Evolutionary conservation across 2,329 filamentous ascomycete species (phyloP), one percentile per base, ranked within the genome.

Genomic region (Trichothecium sympodiale): DNA sequence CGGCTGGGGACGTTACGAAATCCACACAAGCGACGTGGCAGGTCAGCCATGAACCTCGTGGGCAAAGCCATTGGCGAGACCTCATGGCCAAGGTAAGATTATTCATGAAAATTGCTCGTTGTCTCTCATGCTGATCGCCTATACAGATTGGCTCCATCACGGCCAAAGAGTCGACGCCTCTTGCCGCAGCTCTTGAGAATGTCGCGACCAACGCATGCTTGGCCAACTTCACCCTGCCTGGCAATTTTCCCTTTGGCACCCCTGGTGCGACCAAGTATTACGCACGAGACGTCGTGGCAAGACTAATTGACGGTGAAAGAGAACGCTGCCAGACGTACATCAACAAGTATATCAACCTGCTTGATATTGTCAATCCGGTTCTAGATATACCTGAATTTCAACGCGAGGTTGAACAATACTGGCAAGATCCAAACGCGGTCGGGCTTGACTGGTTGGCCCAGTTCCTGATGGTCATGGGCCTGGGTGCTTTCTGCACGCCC

Each of bases 161-260:
- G 7, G 44, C 45, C 1, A 43, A 45, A 14, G 44, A 51, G 23
- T 45, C 52, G 17, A 42, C 48, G n/a, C 41, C 48, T 3, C 45
- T 57, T 1, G 44, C 47, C 16, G 37, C 43, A 8, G 51, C 53
- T 9, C 47, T 57, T 10, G 48, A 56, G 30, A 47, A 50, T 16
- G 47, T 57, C 4, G 55, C 51, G 16, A 56, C 54, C 12, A 56
- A 56, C 36, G 54, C 53, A 3, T 58, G 55, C 27, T 44, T 58
- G 18, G 50, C 54, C 33, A 56, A 54, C 41, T 56, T 58, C 33
- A 50, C 49, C 9, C 41, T 59, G 5, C 55, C 55, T 0, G 53
- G 52, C 7, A 59, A 58, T 41, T 59, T 57, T 31, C 56, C 56
- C n/a, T 59, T 59, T 41, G 55, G 56, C 6, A 58, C 54, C 1